Conservation (phyloP, 2,329 filamentous ascomycete genomes). For the Bertia moriformis region DNA sequence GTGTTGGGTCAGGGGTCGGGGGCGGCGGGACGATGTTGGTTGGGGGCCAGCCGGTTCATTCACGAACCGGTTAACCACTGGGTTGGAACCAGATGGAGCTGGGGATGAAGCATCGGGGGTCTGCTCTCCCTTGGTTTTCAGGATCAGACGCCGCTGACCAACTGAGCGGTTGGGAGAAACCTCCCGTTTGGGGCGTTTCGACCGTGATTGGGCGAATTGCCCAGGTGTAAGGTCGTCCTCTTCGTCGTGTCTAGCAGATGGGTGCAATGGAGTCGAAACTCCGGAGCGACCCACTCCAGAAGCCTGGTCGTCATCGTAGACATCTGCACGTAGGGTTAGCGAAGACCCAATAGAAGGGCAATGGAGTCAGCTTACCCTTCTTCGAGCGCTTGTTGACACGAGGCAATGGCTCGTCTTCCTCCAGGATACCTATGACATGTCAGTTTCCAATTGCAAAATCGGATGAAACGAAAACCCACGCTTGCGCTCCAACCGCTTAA, state of each 20-base stretch:
- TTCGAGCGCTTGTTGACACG: slow-evolving; percentile 25
- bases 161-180: slow-evolving; percentile 17
- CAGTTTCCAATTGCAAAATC: slow-evolving; percentile 1
- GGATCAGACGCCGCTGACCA: slow-evolving; percentile 21
- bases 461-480: slow-evolving; percentile 11
- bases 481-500: slow-evolving; percentile 29
- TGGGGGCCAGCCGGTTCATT: slow-evolving; percentile 14
- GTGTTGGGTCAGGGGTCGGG: slow-evolving; percentile 29
- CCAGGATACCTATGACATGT: slow-evolving; percentile 20
- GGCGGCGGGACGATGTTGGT: slow-evolving; percentile 17
- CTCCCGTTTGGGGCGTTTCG: slow-evolving; percentile 20
- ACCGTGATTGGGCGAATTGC: slow-evolving; percentile 7
- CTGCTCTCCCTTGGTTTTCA: slow-evolving; percentile 26
- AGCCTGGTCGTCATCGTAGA: too few species aligned
- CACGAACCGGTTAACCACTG: slow-evolving; percentile 22
- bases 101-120: slow-evolving; percentile 22
- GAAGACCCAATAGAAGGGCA: too few species aligned
- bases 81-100: slow-evolving; percentile 24
- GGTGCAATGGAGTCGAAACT: background rate
- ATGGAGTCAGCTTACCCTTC: too few species aligned
- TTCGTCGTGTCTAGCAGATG: background rate
- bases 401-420: slow-evolving; percentile 27
- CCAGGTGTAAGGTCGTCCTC: background rate
- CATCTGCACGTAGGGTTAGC: too few species aligned
- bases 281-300: background rate